Percentiles rank a stretch among this genome's conserved stretches.
Evolutionary conservation across 306 rosid species (phyloP).

Genomic region (Dalbergia oliveri): DNA sequence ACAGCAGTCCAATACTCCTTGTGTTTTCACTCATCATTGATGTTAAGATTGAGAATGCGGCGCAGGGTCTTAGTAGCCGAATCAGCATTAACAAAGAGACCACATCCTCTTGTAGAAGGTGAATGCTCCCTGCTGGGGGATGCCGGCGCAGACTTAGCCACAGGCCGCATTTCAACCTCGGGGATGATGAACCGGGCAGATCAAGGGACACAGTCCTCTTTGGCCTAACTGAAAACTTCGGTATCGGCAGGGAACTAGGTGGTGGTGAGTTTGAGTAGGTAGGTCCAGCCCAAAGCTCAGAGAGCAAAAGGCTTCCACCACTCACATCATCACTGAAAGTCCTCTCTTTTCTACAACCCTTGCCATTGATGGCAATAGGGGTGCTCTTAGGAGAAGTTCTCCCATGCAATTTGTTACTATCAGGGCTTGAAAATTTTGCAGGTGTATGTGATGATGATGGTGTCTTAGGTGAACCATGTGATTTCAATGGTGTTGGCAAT

Average conservation of each 20-base stretch:
- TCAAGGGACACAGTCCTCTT: constrained; percentile 80
- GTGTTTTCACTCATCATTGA: constrained; percentile 56
- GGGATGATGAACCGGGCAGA: constrained; percentile 51
- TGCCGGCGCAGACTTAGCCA: constrained; percentile 67
- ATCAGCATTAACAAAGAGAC: constrained; percentile 55
- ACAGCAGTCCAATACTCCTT: constrained; percentile 55
- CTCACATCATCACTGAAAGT: constrained; percentile 44
- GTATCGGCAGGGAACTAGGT: constrained; percentile 88
- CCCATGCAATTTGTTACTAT: constrained; percentile 28
- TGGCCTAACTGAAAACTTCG: constrained; percentile 68
- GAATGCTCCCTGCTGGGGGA: constrained; percentile 60
- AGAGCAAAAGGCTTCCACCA: constrained; percentile 52
- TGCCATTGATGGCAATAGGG: constrained; percentile 61
- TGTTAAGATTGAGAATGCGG: constrained; percentile 78
- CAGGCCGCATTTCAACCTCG: constrained; percentile 50
- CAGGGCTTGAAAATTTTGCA: constrained; percentile 29
- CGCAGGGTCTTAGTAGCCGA: constrained; percentile 68
- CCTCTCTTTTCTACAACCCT: constrained; percentile 40
- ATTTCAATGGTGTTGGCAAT: constrained; percentile 69
- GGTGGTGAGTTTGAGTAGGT: constrained; percentile 95
- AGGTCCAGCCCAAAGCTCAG: constrained; percentile 98
- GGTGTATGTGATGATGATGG: constrained; percentile 44
- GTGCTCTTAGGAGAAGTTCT: constrained; percentile 43
- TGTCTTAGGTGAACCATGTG: constrained; percentile 56
- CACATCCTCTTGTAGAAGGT: constrained; percentile 43